Base-by-base conservation (phyloP, 192 early-diverging fungal species). In the Diversispora epigaea region DNA sequence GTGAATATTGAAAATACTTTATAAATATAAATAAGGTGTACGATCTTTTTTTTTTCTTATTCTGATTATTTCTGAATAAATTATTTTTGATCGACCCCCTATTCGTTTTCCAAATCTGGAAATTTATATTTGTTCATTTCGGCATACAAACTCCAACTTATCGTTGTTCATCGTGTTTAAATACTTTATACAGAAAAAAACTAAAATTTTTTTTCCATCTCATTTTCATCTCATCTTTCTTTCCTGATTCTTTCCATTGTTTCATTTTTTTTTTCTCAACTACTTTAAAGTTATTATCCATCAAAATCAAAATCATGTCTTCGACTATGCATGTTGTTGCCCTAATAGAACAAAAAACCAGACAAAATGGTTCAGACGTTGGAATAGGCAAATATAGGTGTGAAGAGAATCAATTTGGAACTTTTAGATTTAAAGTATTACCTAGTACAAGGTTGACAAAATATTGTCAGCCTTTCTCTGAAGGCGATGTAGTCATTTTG, bases 361-460 rank as follows among this genome's bases (percentile, higher is more conserved):
- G 62, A 41, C 62, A 64, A 8, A 64, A 64, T 64, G 62, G 62
- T 4, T 15, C 43, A 6, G 62, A 64, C 3, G 14, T 9, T 64
- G 62, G 62, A 41, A 19, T 44, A 17, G 62, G 41, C 17, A 32
- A 40, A n/a, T 64, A 41, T 64, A 32, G 62, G n/a, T 64, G 4
- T 64, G 62, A 64, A 64, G 62, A 44, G n/a, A 40, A 40, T 40
- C 62, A 64, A 64, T 64, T 64, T 40, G 62, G 62, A n/a, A 64
- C 62, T 41, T 41, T 64, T n/a, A 12, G 25, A 41, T 64, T 41
- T 64, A 64, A 43, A 40, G 17, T 64, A 44, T 40, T 8, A 41
- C 40, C 62, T n/a, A 64, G 62, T 64, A 40, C 62, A 14, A 64
- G 15, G n/a, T 8, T 41, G 15, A 64, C 62, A 44, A 64, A 64